Evolutionary conservation across 352 stramenopile genomes (phyloP), one percentile per base, ranked within the genome.

Genomic region (Aphanomyces euteiches): DNA sequence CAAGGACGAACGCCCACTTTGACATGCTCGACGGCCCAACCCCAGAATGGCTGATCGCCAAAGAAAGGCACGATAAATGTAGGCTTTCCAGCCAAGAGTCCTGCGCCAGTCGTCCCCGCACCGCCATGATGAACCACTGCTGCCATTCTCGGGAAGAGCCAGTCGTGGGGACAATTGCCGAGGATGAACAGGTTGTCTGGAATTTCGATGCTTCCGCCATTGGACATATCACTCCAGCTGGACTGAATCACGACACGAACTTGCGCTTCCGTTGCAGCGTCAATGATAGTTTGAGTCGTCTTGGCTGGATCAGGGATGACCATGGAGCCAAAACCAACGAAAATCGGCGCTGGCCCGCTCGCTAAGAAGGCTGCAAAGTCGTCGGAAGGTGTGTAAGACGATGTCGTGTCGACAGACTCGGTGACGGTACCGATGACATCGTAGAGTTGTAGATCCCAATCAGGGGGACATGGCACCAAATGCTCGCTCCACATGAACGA

Each of bases 11-110:
- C 85, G 15, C 92, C 93, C 1, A 96, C 90, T 37, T 88, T 89
- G 47, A 83, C 80, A n/a, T n/a, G 43, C 43, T 50, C 43, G 0
- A 97, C 88, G 8, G 93, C 91, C 57, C 90, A 82, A 1, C 90
- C 92, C 95, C 95, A 98, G 72, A 98, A 98, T 37, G 82, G 88
- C 73, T 98, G 95, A 72, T 98, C 95, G 34, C 90, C 91, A 74
- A 98, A 98, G 65, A 98, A 98, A 7, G 95, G 95, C 61, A 95
- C 93, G 15, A 98, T 90, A 66, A 98, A 93, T 8, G 92, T 98
- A 2, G 95, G 93, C 54, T 98, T 93, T 0, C 91, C 92, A 48
- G 88, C 89, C 56, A 95, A 69, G 1, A 98, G 75, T 17, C 92
- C 94, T 0, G 90, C 90, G 19, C 91, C 92, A 28, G 91, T 97